phyloP scores from a whole-genome alignment of 805 yeast species.

The Monosporozyma unispora region DNA sequence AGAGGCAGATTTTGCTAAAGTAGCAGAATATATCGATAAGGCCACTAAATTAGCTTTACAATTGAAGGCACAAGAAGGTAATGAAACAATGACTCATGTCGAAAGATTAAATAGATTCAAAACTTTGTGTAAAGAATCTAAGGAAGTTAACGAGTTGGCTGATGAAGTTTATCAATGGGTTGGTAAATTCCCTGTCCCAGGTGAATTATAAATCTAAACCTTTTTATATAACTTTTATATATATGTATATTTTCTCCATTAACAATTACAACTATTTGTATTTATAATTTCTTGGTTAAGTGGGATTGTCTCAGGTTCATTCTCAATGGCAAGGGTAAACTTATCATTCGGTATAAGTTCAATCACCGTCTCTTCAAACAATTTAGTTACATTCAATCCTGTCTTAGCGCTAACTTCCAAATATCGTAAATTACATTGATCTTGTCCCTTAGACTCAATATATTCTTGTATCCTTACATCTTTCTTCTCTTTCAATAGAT shows the following conservation, averaged over 20 bases:
- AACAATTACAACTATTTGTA: conserved; percentile 8
- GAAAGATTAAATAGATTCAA: conserved; percentile 62
- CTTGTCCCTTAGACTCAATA: neutral
- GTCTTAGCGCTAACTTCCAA: conserved; percentile 47
- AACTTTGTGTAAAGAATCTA: conserved; percentile 53
- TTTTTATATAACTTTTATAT: too few relatives aligned
- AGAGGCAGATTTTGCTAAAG: conserved; percentile 66
- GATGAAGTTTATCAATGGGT: conserved; percentile 67
- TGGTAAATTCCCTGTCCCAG: conserved; percentile 77
- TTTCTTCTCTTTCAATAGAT: conserved; percentile 42
- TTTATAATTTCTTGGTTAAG: neutral
- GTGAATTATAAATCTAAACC: conserved; percentile 43
- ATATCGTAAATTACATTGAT: neutral
- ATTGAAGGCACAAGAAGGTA: conserved; percentile 46
- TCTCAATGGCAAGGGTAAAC: neutral
- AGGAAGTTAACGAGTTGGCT: conserved; percentile 51
- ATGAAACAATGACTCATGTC: conserved; percentile 57
- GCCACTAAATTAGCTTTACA: conserved; percentile 65
- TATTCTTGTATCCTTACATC: conserved; percentile 7
- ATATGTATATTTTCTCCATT: conserved; percentile 1
- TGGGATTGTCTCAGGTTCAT: neutral
- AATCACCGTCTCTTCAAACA: conserved; percentile 37
- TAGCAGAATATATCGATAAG: conserved; percentile 68
- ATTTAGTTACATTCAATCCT: conserved; percentile 39
- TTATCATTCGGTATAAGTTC: conserved; percentile 28